Evolutionary conservation across 106 monocot species (phyloP).

Genomic region (Acorus gramineus): DNA sequence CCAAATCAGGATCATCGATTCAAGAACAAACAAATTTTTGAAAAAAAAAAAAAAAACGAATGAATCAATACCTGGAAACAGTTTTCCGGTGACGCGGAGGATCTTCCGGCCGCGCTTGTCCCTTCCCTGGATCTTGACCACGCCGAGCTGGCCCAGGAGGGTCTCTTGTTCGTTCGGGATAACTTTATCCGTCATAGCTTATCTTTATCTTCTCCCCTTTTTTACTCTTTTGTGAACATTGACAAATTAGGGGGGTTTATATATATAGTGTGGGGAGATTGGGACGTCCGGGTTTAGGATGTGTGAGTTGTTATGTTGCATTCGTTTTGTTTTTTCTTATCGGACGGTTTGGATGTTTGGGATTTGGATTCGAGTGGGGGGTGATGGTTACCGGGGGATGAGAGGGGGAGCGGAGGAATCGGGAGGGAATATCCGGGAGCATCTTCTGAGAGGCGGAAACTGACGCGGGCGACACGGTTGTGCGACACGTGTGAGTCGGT

Average conservation of each 20-base stretch:
- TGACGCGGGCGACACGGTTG: too few species aligned
- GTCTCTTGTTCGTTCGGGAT: slow-evolving; percentile 1
- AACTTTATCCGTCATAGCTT: too few species aligned
- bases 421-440: slow-evolving; percentile 25
- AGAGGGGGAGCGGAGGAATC: not conserved
- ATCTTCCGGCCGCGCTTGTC: slow-evolving; percentile 74
- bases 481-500: too few species aligned
- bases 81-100: slow-evolving; percentile 69
- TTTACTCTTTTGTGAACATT: too few species aligned
- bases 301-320: too few species aligned
- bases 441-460: slow-evolving; percentile 11
- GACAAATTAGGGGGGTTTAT: too few species aligned
- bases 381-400: not conserved
- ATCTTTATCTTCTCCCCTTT: too few species aligned
- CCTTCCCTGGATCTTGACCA: slow-evolving; percentile 47
- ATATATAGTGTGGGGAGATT: too few species aligned
- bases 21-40: not conserved
- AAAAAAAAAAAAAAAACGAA: not conserved
- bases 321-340: too few species aligned
- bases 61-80: slow-evolving; percentile 52
- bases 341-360: not conserved
- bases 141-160: slow-evolving; percentile 37
- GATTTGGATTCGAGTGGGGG: not conserved
- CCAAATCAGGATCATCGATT: not conserved
- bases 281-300: too few species aligned